These are phyloP conservation scores for Aspergillus caelatus DNA, from an alignment of 2,329 filamentous ascomycete genomes.

Conservation along the genomic window DNA sequence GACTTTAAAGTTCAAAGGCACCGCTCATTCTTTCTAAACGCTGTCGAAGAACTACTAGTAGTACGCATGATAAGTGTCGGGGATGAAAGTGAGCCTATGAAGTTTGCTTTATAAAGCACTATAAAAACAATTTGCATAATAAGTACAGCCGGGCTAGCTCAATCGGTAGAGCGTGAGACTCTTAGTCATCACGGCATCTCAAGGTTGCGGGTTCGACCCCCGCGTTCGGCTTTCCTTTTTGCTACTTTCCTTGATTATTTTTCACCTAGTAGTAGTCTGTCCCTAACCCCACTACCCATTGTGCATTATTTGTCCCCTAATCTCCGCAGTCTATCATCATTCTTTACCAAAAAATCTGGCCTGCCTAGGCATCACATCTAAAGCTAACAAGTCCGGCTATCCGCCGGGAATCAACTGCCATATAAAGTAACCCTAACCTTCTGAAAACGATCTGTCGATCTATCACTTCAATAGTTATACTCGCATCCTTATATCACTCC, in stretches of 20 bases:
- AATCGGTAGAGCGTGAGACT: conserved; percentile 56
- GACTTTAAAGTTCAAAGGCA: neutral
- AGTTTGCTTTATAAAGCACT: too few relatives aligned
- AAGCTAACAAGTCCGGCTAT: neutral
- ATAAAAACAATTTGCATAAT: rapidly evolving
- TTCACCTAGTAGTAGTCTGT: neutral
- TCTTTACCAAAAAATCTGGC: too few relatives aligned
- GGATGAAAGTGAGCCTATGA: too few relatives aligned
- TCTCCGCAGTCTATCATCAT: too few relatives aligned
- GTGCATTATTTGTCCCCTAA: neutral
- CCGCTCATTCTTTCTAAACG: neutral
- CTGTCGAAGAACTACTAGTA: neutral
- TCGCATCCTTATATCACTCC: neutral
- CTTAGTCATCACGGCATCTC: conserved; percentile 40
- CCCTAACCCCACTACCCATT: too few relatives aligned
- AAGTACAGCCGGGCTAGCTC: conserved; percentile 49
- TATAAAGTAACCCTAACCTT: neutral
- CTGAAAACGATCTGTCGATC: neutral
- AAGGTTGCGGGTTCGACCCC: conserved; percentile 46
- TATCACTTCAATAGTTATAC: neutral
- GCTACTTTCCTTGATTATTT: neutral
- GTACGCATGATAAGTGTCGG: too few relatives aligned
- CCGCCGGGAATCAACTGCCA: neutral
- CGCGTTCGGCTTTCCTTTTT: conserved; percentile 37
- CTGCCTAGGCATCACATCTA: neutral